A percentile compares a stretch with the other conserved stretches of the same genome.
Conservation (phyloP, 2,329 filamentous ascomycete genomes). For the Fusarium humuli region DNA sequence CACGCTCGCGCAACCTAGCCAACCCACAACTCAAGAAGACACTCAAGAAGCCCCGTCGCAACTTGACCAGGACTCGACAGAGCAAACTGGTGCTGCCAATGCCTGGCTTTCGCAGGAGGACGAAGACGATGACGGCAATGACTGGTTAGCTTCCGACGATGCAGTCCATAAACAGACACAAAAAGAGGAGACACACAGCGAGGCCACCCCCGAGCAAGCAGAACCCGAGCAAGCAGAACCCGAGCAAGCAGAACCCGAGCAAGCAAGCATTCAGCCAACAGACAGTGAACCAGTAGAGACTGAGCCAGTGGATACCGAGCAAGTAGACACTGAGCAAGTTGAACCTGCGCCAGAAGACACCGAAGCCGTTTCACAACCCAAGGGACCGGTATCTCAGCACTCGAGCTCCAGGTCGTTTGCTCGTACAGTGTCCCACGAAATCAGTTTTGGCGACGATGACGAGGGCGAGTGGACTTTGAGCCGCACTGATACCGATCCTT, state of each 20-base stretch:
- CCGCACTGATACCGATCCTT: slow-evolving; percentile 66
- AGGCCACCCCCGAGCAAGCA: slow-evolving; percentile 26
- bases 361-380: slow-evolving; percentile 30
- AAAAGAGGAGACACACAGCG: slow-evolving; percentile 16
- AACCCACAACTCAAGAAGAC: slow-evolving; percentile 16
- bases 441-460: slow-evolving; percentile 71
- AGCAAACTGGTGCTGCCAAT: slow-evolving; percentile 22
- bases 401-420: slow-evolving; percentile 72
- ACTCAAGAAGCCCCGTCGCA: slow-evolving; percentile 30
- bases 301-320: slow-evolving; percentile 27
- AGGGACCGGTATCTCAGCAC: slow-evolving; percentile 62
- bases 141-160: slow-evolving; percentile 44
- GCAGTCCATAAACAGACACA: slow-evolving; percentile 14
- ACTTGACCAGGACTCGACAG: slow-evolving; percentile 9
- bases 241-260: slow-evolving; percentile 19
- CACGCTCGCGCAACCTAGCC: slow-evolving; percentile 18
- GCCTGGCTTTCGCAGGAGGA: slow-evolving; percentile 43
- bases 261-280: slow-evolving; percentile 16
- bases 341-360: slow-evolving; percentile 25
- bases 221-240: slow-evolving; percentile 31
- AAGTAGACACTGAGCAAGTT: slow-evolving; percentile 26
- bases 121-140: slow-evolving; percentile 41
- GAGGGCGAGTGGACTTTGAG: slow-evolving; percentile 68
- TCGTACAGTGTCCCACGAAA: slow-evolving; percentile 71
- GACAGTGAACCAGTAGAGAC: slow-evolving; percentile 10